Conservation (phyloP, 805 yeast genomes). For the Myxozyma lipomycoides region DNA sequence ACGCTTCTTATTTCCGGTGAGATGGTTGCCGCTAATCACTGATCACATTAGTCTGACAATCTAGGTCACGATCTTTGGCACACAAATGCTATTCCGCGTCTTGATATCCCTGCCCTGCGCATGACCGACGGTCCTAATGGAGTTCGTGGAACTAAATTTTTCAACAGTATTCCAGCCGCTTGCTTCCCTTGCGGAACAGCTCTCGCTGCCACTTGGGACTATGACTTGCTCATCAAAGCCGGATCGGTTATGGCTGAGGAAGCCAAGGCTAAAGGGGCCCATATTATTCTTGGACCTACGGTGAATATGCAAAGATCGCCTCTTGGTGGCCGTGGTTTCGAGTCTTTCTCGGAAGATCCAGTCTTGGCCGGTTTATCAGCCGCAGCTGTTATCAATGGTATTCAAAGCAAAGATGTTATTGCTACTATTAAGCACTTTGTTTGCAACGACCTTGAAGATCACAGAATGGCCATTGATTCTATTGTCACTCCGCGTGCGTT, state of each 20-base stretch:
- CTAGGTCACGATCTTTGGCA: constrained; percentile 47
- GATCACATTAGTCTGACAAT: not conserved
- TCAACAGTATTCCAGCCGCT: constrained; percentile 51
- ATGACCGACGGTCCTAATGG: constrained; percentile 63
- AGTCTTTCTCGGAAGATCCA: constrained; percentile 62
- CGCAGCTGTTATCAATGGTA: constrained; percentile 50
- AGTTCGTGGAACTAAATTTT: constrained; percentile 54
- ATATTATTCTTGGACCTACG: constrained; percentile 49
- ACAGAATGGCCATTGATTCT: constrained; percentile 48
- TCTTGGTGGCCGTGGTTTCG: constrained; percentile 60
- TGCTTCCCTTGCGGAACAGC: constrained; percentile 62
- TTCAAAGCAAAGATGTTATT: constrained; percentile 48
- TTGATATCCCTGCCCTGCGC: constrained; percentile 47
- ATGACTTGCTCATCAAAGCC: constrained; percentile 46
- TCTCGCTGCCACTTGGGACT: constrained; percentile 54
- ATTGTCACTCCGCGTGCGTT: constrained; percentile 56
- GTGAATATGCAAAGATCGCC: constrained; percentile 56
- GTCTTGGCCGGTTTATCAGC: constrained; percentile 46
- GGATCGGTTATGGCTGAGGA: constrained; percentile 54
- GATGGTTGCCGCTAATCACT: not conserved
- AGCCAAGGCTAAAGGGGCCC: constrained; percentile 52
- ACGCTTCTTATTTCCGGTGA: constrained; percentile 40
- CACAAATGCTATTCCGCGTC: constrained; percentile 41
- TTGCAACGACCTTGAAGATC: constrained; percentile 59
- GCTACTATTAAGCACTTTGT: constrained; percentile 63